A percentile compares a stretch with the other conserved stretches of the same genome.
These are phyloP conservation scores for Trichoderma afroharzianum DNA, from an alignment of 2,329 filamentous ascomycete genomes.

Conservation along the genomic window DNA sequence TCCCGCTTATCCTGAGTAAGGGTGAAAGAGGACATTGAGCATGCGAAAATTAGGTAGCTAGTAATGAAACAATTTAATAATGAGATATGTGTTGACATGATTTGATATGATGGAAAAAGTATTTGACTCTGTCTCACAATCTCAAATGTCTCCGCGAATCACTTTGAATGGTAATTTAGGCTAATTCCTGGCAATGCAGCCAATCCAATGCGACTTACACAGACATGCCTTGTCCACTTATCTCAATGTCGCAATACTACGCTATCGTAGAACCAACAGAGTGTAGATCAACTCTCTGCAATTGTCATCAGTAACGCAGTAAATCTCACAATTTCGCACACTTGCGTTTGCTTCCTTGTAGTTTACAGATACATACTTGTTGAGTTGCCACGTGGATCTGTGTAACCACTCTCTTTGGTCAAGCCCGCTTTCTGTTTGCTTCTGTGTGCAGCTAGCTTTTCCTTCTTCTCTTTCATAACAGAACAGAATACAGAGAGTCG, in stretches of 20 bases:
- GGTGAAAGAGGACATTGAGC: neutral
- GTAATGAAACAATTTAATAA: neutral
- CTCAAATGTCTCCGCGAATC: neutral
- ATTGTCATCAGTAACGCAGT: neutral
- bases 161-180: neutral
- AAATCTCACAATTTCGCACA: neutral
- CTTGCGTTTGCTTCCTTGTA: neutral
- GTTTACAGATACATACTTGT: neutral
- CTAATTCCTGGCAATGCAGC: neutral
- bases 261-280: neutral
- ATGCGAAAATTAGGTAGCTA: neutral
- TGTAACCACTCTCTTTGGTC: neutral
- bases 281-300: neutral
- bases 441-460: neutral
- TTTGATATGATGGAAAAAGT: neutral
- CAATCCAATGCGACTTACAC: neutral
- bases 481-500: neutral
- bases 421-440: neutral
- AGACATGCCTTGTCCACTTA: neutral
- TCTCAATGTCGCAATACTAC: neutral
- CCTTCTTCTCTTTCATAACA: neutral
- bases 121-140: neutral
- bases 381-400: neutral
- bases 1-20: slow-evolving; percentile 20
- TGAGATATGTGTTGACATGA: neutral